Evolutionary conservation across 2,329 filamentous ascomycete species (phyloP).

Genomic region (Atkinsonella hypoxylon): DNA sequence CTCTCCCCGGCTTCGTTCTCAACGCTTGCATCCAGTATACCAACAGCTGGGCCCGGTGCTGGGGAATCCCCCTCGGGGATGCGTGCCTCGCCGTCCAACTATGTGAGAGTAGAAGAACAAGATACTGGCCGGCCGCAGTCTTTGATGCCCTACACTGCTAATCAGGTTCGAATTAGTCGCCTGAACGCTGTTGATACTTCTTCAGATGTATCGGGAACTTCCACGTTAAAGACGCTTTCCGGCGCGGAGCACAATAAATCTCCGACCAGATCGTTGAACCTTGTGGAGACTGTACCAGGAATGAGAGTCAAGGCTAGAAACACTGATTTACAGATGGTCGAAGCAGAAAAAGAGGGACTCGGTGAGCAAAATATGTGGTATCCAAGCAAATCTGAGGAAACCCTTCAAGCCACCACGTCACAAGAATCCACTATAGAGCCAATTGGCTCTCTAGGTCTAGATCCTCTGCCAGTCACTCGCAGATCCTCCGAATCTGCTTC

Average conservation of each 20-base stretch:
- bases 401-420: neutral
- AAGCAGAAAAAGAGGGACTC: neutral
- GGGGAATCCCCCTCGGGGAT: neutral
- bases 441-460: neutral
- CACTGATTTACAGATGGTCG: neutral
- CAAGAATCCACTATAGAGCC: neutral
- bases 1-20: slow-evolving; percentile 39
- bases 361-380: neutral
- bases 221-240: neutral
- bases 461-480: neutral
- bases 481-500: neutral
- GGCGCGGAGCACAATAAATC: neutral
- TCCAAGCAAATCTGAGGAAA: neutral
- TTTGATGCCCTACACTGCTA: neutral
- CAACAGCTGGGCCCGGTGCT: neutral
- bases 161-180: slow-evolving; percentile 3
- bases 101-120: neutral
- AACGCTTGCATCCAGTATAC: slow-evolving; percentile 24
- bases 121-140: neutral
- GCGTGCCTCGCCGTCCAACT: neutral
- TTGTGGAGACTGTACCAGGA: neutral
- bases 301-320: neutral
- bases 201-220: neutral
- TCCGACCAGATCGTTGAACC: neutral
- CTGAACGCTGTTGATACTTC: neutral